A percentile compares a stretch with the other conserved stretches of the same genome.
phyloP scores from a whole-genome alignment of 768 basidiomycete species.

The Xerocomus brunneocitrinus region DNA sequence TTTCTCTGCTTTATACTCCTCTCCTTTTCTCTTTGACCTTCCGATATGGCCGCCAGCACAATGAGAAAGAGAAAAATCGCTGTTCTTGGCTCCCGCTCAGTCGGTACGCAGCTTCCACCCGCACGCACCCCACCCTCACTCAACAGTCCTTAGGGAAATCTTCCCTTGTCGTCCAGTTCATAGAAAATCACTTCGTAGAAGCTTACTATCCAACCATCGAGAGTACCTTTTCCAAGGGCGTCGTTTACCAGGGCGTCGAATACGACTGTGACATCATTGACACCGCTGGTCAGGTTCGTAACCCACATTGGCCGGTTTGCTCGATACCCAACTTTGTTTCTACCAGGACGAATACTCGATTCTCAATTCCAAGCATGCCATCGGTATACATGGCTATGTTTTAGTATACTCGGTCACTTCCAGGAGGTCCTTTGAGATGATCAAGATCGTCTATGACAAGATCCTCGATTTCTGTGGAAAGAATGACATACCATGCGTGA shows the following conservation, averaged over 20 bases:
- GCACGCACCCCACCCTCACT: slow-evolving; percentile 10
- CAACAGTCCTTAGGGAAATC: slow-evolving; percentile 72
- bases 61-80: slow-evolving; percentile 87
- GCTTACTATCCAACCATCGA: slow-evolving; percentile 96
- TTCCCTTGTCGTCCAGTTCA: slow-evolving; percentile 88
- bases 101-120: slow-evolving; percentile 52
- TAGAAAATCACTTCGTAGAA: slow-evolving; percentile 88
- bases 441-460: slow-evolving; percentile 90
- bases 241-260: slow-evolving; percentile 83
- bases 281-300: slow-evolving; percentile 88
- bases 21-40: background rate
- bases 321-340: slow-evolving; percentile 4
- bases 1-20: slow-evolving; percentile 9
- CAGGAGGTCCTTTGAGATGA: slow-evolving; percentile 89
- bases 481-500: slow-evolving; percentile 83
- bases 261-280: slow-evolving; percentile 98
- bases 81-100: slow-evolving; percentile 80
- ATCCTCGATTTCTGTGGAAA: slow-evolving; percentile 84
- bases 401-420: slow-evolving; percentile 94
- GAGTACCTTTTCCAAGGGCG: slow-evolving; percentile 77
- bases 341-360: slow-evolving; percentile 87
- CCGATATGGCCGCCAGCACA: slow-evolving; percentile 31
- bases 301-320: background rate
- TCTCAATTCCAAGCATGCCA: slow-evolving; percentile 88
- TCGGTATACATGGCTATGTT: slow-evolving; percentile 96